Base-by-base conservation (phyloP, 768 basidiomycete genomes). In the Tephrocybe rancida region DNA sequence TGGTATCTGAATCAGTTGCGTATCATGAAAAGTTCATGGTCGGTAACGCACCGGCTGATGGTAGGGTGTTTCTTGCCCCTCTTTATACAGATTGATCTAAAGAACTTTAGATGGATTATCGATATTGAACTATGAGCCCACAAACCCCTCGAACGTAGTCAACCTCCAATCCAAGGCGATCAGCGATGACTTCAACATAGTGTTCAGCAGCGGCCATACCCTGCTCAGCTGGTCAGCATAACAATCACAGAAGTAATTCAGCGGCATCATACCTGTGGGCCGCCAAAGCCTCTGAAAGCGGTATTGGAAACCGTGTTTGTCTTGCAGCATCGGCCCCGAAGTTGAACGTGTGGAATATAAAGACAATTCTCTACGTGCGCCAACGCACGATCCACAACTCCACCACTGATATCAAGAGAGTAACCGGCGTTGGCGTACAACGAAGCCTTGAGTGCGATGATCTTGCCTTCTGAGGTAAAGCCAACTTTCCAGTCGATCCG, bases 241-340 rank as follows among this genome's bases (percentile, higher is more conserved):
- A 18, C 25, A 26, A 27, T 19, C 18, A 13, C 13, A 27, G 11
- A 21, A 4, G 10, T 16, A 13, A 5, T 26, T 25, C 16, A 30
- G 11, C 9, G 35, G 25, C 16, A 21, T 10, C 16, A 14, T 50
- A 55, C 58, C 44, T 59, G 58, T 4, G 58, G 58, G 37, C 42
- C 58, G 6, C 58, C 58, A 26, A 59, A 59, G 26, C 58, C 58
- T 43, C 58, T 48, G 21, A 59, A 59, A 1, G 58, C 58, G 32
- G 58, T 59, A 26, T 59, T 59, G 13, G 58, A 59, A 9, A 59
- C 58, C 1, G 58, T 59, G 14, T 59, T 59, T 8, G 58, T 59
- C 48, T 52, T 55, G 38, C 58, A 59, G 11, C 45, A 49, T 24
- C 43, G 46, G 7, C 58, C 58, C 3, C 48, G 50, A 25, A 59